These are phyloP conservation scores for Asterionellopsis glacialis DNA, from an alignment of 108 stramenopile species.

Conservation along the genomic window DNA sequence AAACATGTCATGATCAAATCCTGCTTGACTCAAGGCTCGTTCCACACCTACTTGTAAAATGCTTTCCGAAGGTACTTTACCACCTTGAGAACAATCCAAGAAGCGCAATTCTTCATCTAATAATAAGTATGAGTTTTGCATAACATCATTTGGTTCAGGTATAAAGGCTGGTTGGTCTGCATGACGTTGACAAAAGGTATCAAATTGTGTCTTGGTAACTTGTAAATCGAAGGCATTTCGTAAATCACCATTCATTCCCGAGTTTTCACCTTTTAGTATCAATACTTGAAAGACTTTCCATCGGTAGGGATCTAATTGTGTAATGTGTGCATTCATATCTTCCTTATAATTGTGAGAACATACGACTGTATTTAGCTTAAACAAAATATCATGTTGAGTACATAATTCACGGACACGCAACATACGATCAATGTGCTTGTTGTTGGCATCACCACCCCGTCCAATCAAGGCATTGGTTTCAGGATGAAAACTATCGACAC, in stretches of 20 bases:
- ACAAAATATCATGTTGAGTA: conserved; percentile 20
- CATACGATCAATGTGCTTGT: conserved; percentile 24
- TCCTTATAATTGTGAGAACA: conserved; percentile 29
- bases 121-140: conserved; percentile 39
- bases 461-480: conserved; percentile 32
- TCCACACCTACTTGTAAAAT: conserved; percentile 33
- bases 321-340: conserved; percentile 32
- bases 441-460: conserved; percentile 16
- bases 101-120: conserved; percentile 36
- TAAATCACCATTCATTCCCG: conserved; percentile 19
- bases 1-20: conserved; percentile 41
- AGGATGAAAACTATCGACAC: conserved; percentile 23
- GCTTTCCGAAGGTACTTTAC: conserved; percentile 24
- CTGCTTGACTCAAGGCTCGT: conserved; percentile 21
- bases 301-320: conserved; percentile 23
- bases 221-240: conserved; percentile 20
- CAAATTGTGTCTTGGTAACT: conserved; percentile 19
- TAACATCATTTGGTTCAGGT: conserved; percentile 35
- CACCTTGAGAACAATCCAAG: conserved; percentile 30
- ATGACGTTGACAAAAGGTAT: conserved; percentile 26
- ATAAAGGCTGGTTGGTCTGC: conserved; percentile 13
- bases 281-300: conserved; percentile 41
- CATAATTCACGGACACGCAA: conserved; percentile 27
- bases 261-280: conserved; percentile 29
- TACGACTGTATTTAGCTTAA: conserved; percentile 49